Percentiles rank a stretch among this genome's conserved stretches.
Evolutionary conservation across 2,329 filamentous ascomycete genomes (phyloP).

Genomic region (Colletotrichum kahawae): DNA sequence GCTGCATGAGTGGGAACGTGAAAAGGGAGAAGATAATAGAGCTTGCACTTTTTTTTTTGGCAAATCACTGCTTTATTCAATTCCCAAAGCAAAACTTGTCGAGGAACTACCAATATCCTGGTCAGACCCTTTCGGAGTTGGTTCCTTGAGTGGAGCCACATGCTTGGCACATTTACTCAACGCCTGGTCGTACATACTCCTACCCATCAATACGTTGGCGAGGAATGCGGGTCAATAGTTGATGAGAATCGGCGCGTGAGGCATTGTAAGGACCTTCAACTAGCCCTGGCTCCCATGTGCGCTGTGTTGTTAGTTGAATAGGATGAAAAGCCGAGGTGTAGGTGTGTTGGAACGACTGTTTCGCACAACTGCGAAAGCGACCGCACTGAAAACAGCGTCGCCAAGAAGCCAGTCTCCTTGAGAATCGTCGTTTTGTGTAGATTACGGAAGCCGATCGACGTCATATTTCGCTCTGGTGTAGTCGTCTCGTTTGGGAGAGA

Average conservation of each 20-base stretch:
- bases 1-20: neutral
- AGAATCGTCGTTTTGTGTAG: neutral
- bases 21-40: neutral
- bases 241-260: neutral
- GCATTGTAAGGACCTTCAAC: neutral
- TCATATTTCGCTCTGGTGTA: neutral
- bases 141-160: no score
- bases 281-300: neutral
- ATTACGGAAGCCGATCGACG: neutral
- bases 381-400: neutral
- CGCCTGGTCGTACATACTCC: neutral
- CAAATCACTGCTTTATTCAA: neutral
- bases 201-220: neutral
- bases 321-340: neutral
- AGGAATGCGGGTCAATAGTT: neutral
- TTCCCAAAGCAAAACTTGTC: neutral
- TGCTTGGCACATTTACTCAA: neutral
- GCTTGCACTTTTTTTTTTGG: neutral
- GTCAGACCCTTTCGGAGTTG: neutral
- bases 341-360: neutral
- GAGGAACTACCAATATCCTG: neutral
- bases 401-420: neutral
- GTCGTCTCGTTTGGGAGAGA: neutral
- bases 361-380: neutral
- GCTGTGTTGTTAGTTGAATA: neutral